Evolutionary conservation across 2,329 filamentous ascomycete genomes (phyloP), one percentile per base, ranked within the genome.

Genomic region (Exophiala spinifera): DNA sequence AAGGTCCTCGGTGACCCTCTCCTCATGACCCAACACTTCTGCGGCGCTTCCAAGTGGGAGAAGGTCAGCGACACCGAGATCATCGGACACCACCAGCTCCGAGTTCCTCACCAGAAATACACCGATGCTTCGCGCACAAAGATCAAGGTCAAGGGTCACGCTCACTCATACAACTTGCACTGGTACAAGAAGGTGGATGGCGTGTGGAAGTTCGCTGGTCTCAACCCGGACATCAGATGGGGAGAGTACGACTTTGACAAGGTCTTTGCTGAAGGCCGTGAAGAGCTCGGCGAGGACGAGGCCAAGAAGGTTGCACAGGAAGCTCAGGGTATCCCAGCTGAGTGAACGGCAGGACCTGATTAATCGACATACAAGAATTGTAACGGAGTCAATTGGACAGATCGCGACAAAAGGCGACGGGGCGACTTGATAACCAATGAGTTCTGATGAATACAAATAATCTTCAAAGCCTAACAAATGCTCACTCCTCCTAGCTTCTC

Each of bases 11-110:
- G 84, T 56, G 80, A 85, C 70, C 77, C 77, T 31, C 75, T 80
- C 17, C 73, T 86, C 53, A 80, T 79, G 69, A 86, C 83, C 5
- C 84, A 87, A 68, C 84, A 86, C 70, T 79, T 86, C 64, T 78
- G 86, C 62, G 63, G 63, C 36, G 63, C 55, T 10, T 62, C 73
- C 49, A 62, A 63, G 43, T 67, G 51, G 50, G 61, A 65, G 49
- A 63, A 59, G 40, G 54, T 63, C 14, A 60, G 57, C 11, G 64
- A 65, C 33, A 58, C 51, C 15, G 61, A 63, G 39, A 63, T 67
- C 57, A 61, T 62, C 31, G 64, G 63, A 19, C 61, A 62, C 55
- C 65, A 67, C 40, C 64, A 67, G 36, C 60, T 67, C 46, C 63
- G 82, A 39, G 82, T 83, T 31, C 80, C 82, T 2, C 82, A 85